Evolutionary conservation across 108 stramenopile species (phyloP), one percentile per base, ranked within the genome.

Genomic region (Bacterosira constricta): DNA sequence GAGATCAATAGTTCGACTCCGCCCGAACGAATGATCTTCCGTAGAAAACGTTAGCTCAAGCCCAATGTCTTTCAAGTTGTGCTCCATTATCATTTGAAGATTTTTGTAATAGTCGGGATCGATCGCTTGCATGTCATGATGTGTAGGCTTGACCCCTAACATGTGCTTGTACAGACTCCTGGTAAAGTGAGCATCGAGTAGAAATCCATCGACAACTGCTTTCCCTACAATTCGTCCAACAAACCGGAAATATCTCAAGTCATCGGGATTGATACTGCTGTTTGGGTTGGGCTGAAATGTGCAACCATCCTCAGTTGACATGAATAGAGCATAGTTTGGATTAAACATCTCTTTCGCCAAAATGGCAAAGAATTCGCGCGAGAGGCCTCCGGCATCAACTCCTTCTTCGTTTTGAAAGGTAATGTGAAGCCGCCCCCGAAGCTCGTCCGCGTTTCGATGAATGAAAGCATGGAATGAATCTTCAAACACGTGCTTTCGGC

Each of bases 51-150:
- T 96, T 30, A 98, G 76, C 32, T 98, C 98, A 23, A 99, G 77
- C 34, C 96, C 96, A 36, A 99, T 88, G 66, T 92, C 95, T 51
- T 91, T 96, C 9, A 99, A 83, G 49, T 97, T 88, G 67, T 94
- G 88, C 58, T 96, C 89, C 23, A 97, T 73, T 55, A 98, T 96
- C 60, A 90, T 86, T 51, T 95, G 92, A 46, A 98, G 85, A 70
- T 96, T 97, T 59, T 96, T 96, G 87, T 96, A 99, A 77, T 99
- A 99, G 49, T 97, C 97, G 20, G 98, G 98, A 60, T 99, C 98
- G 58, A 97, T 97, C 9, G 97, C 96, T 86, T 98, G 88, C 96
- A 99, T 99, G 83, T 99, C 98, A 29, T 87, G 87, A 75, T 96
- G 92, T 6, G 96, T 88, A 0, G 93, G 93, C 78, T 68, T 66